phyloP scores from a whole-genome alignment of 2,329 filamentous ascomycete species.

The Trichoderma polysporum region DNA sequence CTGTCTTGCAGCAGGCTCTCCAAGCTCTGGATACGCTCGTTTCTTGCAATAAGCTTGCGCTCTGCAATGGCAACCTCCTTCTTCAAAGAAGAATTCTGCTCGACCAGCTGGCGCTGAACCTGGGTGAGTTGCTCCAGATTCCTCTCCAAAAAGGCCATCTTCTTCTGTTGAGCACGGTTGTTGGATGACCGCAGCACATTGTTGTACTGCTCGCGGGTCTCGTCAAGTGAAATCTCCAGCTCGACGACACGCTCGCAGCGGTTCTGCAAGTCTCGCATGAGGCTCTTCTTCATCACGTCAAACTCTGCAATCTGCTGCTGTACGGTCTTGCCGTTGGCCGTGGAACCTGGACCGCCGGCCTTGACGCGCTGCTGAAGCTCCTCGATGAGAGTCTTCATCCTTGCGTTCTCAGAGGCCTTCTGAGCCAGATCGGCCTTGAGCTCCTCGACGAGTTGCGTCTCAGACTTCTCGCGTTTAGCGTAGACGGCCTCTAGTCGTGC shows the following conservation, averaged over 20 bases:
- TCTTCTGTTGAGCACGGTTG: slow-evolving; percentile 99
- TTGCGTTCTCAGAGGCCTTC: slow-evolving; percentile 78
- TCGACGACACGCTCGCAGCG: slow-evolving; percentile 97
- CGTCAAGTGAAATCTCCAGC: slow-evolving; percentile 94
- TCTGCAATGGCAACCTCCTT: slow-evolving; percentile 99
- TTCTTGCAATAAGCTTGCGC: slow-evolving; percentile 91
- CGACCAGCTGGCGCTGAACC: slow-evolving; percentile 94
- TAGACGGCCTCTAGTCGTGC: slow-evolving; percentile 74
- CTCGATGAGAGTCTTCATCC: slow-evolving; percentile 77
- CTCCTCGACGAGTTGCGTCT: slow-evolving; percentile 71
- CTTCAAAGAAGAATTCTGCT: slow-evolving; percentile 96
- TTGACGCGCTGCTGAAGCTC: slow-evolving; percentile 75
- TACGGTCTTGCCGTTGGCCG: slow-evolving; percentile 82
- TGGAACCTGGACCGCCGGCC: slow-evolving; percentile 56
- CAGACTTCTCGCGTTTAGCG: slow-evolving; percentile 69
- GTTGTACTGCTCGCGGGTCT: slow-evolving; percentile 98
- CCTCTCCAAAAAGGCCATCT: slow-evolving; percentile 98
- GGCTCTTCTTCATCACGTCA: slow-evolving; percentile 98
- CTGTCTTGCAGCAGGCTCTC: slow-evolving; percentile 92
- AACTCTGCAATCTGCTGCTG: slow-evolving; percentile 99
- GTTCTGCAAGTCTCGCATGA: slow-evolving; percentile 98
- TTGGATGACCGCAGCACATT: slow-evolving; percentile 95
- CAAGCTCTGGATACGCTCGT: slow-evolving; percentile 93
- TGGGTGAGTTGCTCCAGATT: slow-evolving; percentile 97
- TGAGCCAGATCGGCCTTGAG: slow-evolving; percentile 73